Evolutionary conservation across 495 filamentous ascomycete species (phyloP).

Genomic region (Jackrogersella minutella): DNA sequence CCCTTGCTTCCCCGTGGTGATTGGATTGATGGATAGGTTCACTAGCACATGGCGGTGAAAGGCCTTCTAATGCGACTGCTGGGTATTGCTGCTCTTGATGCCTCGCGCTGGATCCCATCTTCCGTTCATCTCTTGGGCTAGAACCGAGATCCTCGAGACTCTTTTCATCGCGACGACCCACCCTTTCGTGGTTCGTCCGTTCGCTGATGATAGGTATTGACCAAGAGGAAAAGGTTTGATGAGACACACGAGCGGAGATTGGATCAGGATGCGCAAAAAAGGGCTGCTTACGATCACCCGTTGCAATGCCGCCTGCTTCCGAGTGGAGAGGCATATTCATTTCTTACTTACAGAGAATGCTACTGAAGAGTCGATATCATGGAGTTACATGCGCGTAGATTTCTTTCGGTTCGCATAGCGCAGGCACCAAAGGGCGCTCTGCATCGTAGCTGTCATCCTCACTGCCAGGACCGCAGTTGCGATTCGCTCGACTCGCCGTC

Average conservation of each 20-base stretch:
- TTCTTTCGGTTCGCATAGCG: slow-evolving; percentile 39
- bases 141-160: slow-evolving; percentile 25
- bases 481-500: slow-evolving; percentile 25
- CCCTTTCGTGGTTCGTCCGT: slow-evolving; percentile 4
- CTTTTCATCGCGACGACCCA: slow-evolving; percentile 15
- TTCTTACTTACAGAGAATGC: slow-evolving; percentile 34
- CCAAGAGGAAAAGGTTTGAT: slow-evolving; percentile 5
- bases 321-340: slow-evolving; percentile 40
- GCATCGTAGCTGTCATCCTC: slow-evolving; percentile 26
- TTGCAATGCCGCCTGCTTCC: slow-evolving; percentile 34
- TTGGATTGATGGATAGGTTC: slow-evolving; percentile 40
- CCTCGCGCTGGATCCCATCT: slow-evolving; percentile 6
- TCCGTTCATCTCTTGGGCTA: slow-evolving; percentile 17
- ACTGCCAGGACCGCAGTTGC: slow-evolving; percentile 1
- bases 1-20: slow-evolving; percentile 40
- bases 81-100: background rate
- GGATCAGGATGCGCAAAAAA: slow-evolving; percentile 21
- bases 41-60: slow-evolving; percentile 47
- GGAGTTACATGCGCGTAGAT: slow-evolving; percentile 30
- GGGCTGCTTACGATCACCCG: slow-evolving; percentile 34
- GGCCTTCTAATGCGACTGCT: slow-evolving; percentile 1
- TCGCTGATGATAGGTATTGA: slow-evolving; percentile 3
- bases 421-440: slow-evolving; percentile 36
- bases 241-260: slow-evolving; percentile 30
- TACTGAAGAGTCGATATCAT: slow-evolving; percentile 32